These are phyloP conservation scores for Fusarium fujikuroi DNA, from an alignment of 2,329 filamentous ascomycete species.

Conservation along the genomic window DNA sequence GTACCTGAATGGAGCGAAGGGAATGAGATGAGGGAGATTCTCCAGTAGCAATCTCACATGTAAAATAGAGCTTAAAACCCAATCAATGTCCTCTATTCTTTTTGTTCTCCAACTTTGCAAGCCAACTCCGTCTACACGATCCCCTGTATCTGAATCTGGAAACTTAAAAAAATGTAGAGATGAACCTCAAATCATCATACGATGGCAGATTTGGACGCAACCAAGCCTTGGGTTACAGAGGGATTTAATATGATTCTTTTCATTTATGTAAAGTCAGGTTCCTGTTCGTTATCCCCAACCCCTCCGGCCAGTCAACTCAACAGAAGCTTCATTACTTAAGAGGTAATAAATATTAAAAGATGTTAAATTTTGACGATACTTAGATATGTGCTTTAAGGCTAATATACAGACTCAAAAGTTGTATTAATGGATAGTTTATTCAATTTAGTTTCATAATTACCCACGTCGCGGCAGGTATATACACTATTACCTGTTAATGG, in stretches of 20 bases:
- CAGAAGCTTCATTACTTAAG: neutral
- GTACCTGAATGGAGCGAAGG: constrained; percentile 59
- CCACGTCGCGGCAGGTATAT: too few species aligned
- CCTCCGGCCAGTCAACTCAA: neutral
- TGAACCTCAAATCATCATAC: neutral
- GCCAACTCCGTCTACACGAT: neutral
- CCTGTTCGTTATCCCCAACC: neutral
- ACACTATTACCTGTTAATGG: too few species aligned
- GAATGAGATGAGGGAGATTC: constrained; percentile 56
- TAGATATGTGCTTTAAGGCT: too few species aligned
- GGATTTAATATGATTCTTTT: neutral
- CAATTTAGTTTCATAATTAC: too few species aligned
- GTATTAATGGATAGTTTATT: too few species aligned
- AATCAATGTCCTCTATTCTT: constrained; percentile 70
- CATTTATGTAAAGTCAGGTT: neutral
- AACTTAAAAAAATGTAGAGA: neutral
- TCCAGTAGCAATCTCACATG: constrained; percentile 65
- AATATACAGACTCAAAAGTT: too few species aligned
- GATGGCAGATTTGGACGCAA: neutral
- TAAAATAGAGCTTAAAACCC: constrained; percentile 73
- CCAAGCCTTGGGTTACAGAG: neutral
- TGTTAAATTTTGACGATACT: too few species aligned
- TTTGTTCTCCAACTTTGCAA: constrained; percentile 55
- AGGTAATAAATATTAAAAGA: too few species aligned
- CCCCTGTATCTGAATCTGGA: neutral